Percentiles rank a stretch among this genome's conserved stretches.
Evolutionary conservation across 495 filamentous ascomycete species (phyloP).

Genomic region (Aspergillus cavernicola): DNA sequence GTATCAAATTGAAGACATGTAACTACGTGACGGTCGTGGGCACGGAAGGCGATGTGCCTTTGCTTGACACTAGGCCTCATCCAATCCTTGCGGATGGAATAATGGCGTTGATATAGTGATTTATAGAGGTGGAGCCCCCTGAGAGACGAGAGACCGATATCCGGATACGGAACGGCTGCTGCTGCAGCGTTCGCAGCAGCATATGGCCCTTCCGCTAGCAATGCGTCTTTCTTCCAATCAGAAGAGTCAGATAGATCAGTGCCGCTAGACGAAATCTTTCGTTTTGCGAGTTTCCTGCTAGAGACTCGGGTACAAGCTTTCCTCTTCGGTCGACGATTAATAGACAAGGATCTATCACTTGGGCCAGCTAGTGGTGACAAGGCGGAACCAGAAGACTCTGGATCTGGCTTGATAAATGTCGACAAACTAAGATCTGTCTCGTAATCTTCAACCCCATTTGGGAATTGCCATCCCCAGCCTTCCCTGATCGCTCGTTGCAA

Average conservation of each 20-base stretch:
- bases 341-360: slow-evolving; percentile 27
- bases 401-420: slow-evolving; percentile 42
- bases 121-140: slow-evolving; percentile 90
- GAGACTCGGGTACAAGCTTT: slow-evolving; percentile 47
- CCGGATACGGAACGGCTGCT: slow-evolving; percentile 74
- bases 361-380: slow-evolving; percentile 23
- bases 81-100: slow-evolving; percentile 87
- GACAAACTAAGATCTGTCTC: slow-evolving; percentile 72
- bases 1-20: slow-evolving; percentile 97
- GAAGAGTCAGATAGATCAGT: slow-evolving; percentile 34
- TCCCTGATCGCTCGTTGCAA: slow-evolving; percentile 80
- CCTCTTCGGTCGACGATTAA: slow-evolving; percentile 46
- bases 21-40: slow-evolving; percentile 93
- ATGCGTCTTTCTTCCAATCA: slow-evolving; percentile 43
- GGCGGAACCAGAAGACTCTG: slow-evolving; percentile 33
- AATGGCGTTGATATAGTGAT: slow-evolving; percentile 87
- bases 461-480: slow-evolving; percentile 99
- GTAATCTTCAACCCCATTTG: slow-evolving; percentile 65
- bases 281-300: slow-evolving; percentile 51
- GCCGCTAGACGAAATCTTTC: slow-evolving; percentile 48
- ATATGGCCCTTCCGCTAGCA: slow-evolving; percentile 70
- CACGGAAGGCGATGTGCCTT: slow-evolving; percentile 92
- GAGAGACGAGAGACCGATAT: slow-evolving; percentile 72
- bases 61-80: slow-evolving; percentile 80
- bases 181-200: slow-evolving; percentile 80